Evolutionary conservation across 345 rosid species (phyloP).

Genomic region (Triadica sebifera): DNA sequence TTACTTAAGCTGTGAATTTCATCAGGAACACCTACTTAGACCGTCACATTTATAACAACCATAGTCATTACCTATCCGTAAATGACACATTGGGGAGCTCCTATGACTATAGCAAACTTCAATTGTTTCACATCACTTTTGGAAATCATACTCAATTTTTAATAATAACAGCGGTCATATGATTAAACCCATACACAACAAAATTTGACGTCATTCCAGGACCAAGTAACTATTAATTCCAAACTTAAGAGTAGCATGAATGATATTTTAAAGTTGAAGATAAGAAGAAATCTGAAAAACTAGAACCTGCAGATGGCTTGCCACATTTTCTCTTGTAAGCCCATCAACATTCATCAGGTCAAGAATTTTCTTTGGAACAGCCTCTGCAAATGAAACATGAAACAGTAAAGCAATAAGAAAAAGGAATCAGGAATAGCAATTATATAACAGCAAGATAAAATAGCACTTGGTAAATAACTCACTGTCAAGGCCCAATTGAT

Average conservation of each 20-base stretch:
- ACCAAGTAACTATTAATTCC: not conserved
- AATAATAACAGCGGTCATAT: not conserved
- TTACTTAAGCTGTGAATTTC: not conserved
- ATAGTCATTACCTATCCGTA: not conserved
- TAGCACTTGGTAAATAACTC: constrained; percentile 31
- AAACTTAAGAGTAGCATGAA: not conserved
- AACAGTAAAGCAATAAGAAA: constrained; percentile 9
- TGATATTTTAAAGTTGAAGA: not conserved
- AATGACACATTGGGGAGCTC: not conserved
- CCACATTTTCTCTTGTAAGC: constrained; percentile 95
- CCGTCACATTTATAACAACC: not conserved
- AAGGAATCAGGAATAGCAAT: not conserved
- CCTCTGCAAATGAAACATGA: constrained; percentile 50
- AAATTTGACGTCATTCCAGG: not conserved
- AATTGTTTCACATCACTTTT: not conserved
- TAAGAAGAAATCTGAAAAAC: constrained; percentile 18
- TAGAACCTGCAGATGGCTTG: constrained; percentile 89
- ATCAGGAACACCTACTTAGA: not conserved
- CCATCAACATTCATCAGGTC: constrained; percentile 88
- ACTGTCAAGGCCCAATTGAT: constrained; percentile 84
- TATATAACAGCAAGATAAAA: not conserved
- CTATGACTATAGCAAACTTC: no score
- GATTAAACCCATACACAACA: not conserved
- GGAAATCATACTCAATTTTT: not conserved
- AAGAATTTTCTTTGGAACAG: constrained; percentile 92